Evolutionary conservation across 495 filamentous ascomycete species (phyloP).

Genomic region (Xylaria sp.): DNA sequence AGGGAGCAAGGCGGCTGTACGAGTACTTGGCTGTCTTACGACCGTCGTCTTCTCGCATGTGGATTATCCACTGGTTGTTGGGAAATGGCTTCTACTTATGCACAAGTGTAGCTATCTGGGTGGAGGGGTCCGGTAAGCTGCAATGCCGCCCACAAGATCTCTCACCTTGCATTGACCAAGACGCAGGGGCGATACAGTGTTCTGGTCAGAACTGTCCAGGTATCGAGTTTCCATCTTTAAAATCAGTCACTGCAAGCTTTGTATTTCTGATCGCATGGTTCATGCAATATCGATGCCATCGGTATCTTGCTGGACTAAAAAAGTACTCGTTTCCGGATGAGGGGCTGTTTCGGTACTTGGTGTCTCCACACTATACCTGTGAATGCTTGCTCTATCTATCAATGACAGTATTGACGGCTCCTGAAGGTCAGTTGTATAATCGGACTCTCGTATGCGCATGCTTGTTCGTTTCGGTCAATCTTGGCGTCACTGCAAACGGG

Average conservation of each 20-base stretch:
- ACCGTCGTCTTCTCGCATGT: slow-evolving; percentile 74
- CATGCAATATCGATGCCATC: slow-evolving; percentile 82
- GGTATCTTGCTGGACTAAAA: slow-evolving; percentile 77
- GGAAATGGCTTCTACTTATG: slow-evolving; percentile 80
- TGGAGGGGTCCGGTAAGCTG: slow-evolving; percentile 77
- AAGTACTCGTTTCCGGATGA: slow-evolving; percentile 80
- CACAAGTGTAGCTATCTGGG: slow-evolving; percentile 79
- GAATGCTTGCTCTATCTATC: slow-evolving; percentile 85
- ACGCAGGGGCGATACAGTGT: slow-evolving; percentile 34
- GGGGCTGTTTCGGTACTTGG: slow-evolving; percentile 69
- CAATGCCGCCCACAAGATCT: slow-evolving; percentile 4
- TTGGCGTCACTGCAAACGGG: slow-evolving; percentile 79
- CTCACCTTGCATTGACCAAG: slow-evolving; percentile 31
- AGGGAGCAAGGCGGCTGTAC: slow-evolving; percentile 75
- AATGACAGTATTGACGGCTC: slow-evolving; percentile 77
- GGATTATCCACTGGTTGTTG: slow-evolving; percentile 78
- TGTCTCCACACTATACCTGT: slow-evolving; percentile 92
- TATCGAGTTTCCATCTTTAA: slow-evolving; percentile 59
- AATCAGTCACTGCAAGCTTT: slow-evolving; percentile 65
- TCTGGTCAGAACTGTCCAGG: slow-evolving; percentile 32
- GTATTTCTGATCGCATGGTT: slow-evolving; percentile 77
- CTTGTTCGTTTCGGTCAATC: slow-evolving; percentile 78
- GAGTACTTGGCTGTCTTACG: slow-evolving; percentile 72
- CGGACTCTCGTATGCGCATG: slow-evolving; percentile 72
- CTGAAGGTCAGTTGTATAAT: slow-evolving; percentile 67